These are phyloP conservation scores for Scutellaria galericulata DNA, from an alignment of 257 asterid genomes.

Conservation along the genomic window DNA sequence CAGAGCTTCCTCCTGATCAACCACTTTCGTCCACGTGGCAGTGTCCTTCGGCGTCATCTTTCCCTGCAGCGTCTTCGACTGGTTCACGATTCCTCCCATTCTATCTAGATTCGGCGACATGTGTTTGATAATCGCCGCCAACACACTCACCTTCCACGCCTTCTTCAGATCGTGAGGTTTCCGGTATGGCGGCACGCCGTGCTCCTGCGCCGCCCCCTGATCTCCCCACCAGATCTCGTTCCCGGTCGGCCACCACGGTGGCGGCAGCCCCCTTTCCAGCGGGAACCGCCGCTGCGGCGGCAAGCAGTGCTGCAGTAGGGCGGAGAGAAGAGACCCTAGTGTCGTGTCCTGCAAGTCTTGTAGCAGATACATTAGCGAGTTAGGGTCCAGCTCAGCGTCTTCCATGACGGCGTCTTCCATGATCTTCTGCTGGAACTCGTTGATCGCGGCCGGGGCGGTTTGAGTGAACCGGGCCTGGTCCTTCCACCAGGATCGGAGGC, in stretches of 20 bases:
- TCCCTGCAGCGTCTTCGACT: slow-evolving; percentile 62
- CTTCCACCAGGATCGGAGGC: slow-evolving; percentile 76
- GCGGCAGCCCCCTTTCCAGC: slow-evolving; percentile 55
- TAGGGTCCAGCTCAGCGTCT: slow-evolving; percentile 12
- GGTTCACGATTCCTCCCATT: slow-evolving; percentile 53
- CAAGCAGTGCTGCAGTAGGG: slow-evolving; percentile 66
- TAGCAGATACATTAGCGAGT: slow-evolving; percentile 48
- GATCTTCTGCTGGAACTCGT: slow-evolving; percentile 44
- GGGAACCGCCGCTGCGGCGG: slow-evolving; percentile 76
- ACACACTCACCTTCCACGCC: slow-evolving; percentile 62
- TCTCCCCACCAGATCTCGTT: slow-evolving; percentile 68
- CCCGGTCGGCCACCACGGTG: slow-evolving; percentile 88
- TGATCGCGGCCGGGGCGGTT: slow-evolving; percentile 53
- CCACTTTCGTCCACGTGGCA: slow-evolving; percentile 49
- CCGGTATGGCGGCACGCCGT: slow-evolving; percentile 65
- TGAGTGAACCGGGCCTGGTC: slow-evolving; percentile 50
- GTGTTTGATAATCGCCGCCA: slow-evolving; percentile 67
- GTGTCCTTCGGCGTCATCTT: slow-evolving; percentile 70
- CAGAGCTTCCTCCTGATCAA: slow-evolving; percentile 61
- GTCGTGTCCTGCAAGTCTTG: slow-evolving; percentile 67
- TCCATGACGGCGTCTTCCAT: slow-evolving; percentile 23
- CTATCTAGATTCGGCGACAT: slow-evolving; percentile 53
- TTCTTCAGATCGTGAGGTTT: slow-evolving; percentile 70
- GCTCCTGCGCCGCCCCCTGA: slow-evolving; percentile 53
- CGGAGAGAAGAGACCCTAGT: slow-evolving; percentile 62